Evolutionary conservation across 2,329 filamentous ascomycete genomes (phyloP).

Genomic region (Phyllosticta citribraziliensis): DNA sequence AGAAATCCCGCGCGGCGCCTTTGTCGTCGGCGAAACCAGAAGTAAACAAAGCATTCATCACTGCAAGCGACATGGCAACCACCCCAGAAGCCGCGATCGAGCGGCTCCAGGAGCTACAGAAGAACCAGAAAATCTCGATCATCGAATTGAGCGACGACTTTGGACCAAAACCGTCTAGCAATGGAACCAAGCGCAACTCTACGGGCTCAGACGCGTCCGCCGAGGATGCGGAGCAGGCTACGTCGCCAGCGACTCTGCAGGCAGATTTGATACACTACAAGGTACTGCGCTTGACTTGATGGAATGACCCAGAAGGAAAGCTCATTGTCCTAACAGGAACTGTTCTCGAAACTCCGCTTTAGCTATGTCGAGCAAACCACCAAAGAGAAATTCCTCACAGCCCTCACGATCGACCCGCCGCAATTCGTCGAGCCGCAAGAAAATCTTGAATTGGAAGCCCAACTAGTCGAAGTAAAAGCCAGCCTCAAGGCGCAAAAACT

Average conservation of each 20-base stretch:
- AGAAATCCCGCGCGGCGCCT: not conserved
- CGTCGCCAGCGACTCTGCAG: constrained; percentile 65
- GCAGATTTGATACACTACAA: constrained; percentile 85
- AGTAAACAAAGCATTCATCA: not conserved
- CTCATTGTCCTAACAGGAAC: constrained; percentile 44
- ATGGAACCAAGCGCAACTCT: constrained; percentile 31
- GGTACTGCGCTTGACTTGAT: constrained; percentile 25
- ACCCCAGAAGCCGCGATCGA: constrained; percentile 2
- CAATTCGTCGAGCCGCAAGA: constrained; percentile 74
- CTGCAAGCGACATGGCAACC: constrained; percentile 2
- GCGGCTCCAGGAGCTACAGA: constrained; percentile 44
- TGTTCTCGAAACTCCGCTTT: constrained; percentile 93
- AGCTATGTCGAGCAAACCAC: constrained; percentile 97
- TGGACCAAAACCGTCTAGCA: constrained; percentile 40
- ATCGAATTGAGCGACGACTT: constrained; percentile 70
- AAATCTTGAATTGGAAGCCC: constrained; percentile 48
- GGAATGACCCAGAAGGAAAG: not conserved
- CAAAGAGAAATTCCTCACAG: constrained; percentile 93
- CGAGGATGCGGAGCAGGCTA: constrained; percentile 50
- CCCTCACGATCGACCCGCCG: constrained; percentile 83
- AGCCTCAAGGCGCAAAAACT: constrained; percentile 70
- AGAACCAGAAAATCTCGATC: constrained; percentile 57
- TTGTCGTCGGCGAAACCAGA: not conserved
- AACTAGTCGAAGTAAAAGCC: constrained; percentile 60
- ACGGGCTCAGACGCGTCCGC: constrained; percentile 65